phyloP scores from a whole-genome alignment of 2,329 filamentous ascomycete species.

The Pseudocercospora fijiensis region DNA sequence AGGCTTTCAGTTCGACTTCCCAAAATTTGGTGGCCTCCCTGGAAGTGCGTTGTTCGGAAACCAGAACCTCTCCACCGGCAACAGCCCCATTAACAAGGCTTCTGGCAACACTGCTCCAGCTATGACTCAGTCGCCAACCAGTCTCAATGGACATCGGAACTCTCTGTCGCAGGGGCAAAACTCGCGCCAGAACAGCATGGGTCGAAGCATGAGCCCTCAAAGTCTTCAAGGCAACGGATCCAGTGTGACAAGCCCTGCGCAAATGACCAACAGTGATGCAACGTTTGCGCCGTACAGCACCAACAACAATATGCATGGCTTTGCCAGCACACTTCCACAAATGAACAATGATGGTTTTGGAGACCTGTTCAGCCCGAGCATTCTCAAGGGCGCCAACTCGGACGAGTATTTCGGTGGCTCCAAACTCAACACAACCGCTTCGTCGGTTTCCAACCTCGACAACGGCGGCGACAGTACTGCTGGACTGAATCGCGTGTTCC shows the following conservation, averaged over 20 bases:
- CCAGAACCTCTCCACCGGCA: conserved; percentile 17
- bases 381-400: conserved; percentile 48
- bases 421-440: conserved; percentile 11
- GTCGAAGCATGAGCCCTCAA: conserved; percentile 41
- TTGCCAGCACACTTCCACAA: conserved; percentile 38
- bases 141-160: conserved; percentile 14
- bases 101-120: conserved; percentile 31
- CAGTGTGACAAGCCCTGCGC: conserved; percentile 30
- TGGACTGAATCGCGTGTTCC: conserved; percentile 49
- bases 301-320: conserved; percentile 38
- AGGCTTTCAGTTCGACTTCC: conserved; percentile 88
- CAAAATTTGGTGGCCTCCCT: conserved; percentile 79
- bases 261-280: conserved; percentile 20
- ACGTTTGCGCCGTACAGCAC: conserved; percentile 35
- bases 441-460: conserved; percentile 21
- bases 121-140: conserved; percentile 26
- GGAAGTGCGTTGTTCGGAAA: conserved; percentile 51
- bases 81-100: conserved; percentile 43
- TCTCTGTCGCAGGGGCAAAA: conserved; percentile 16
- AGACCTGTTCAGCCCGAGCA: conserved; percentile 61
- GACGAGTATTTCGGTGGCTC: conserved; percentile 33
- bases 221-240: conserved; percentile 21
- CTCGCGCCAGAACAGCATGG: conserved; percentile 30
- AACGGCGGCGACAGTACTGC: conserved; percentile 46
- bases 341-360: conserved; percentile 47